Conservation (phyloP, 768 basidiomycete genomes). For the Postia placenta region DNA sequence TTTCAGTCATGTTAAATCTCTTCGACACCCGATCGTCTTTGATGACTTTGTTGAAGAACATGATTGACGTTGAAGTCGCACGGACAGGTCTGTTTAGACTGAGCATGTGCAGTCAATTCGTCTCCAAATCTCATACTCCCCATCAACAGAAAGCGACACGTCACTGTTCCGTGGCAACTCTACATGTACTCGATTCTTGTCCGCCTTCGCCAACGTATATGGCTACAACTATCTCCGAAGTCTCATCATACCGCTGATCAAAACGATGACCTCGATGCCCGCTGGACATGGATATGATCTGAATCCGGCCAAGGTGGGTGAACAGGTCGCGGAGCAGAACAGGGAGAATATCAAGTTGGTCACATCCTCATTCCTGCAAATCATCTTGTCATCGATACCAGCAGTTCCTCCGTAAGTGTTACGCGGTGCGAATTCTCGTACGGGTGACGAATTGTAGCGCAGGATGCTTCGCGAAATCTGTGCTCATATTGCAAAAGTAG, state of each 20-base stretch:
- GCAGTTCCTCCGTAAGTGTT: conserved; percentile 66
- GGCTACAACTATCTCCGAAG: conserved; percentile 88
- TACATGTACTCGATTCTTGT: conserved; percentile 80
- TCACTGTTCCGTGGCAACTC: conserved; percentile 86
- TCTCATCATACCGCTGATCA: conserved; percentile 71
- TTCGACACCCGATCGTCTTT: conserved; percentile 75
- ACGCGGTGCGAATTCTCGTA: neutral
- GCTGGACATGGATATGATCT: conserved; percentile 71
- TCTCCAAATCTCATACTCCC: no score
- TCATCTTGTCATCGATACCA: conserved; percentile 65
- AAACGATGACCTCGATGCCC: conserved; percentile 67
- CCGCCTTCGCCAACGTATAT: conserved; percentile 81
- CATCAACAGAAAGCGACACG: conserved; percentile 58
- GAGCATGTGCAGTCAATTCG: no score
- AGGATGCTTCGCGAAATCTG: conserved; percentile 88
- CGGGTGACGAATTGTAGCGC: neutral
- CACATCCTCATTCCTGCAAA: conserved; percentile 67
- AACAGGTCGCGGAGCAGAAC: conserved; percentile 63
- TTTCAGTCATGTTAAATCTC: conserved; percentile 77
- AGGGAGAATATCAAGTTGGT: conserved; percentile 65
- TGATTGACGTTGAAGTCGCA: conserved; percentile 82
- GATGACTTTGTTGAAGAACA: conserved; percentile 67
- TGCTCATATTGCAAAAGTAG: conserved; percentile 68
- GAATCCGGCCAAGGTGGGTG: conserved; percentile 55
- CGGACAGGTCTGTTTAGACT: conserved; percentile 52